phyloP scores from a whole-genome alignment of 345 rosid species.

The Erucastrum elatum region DNA sequence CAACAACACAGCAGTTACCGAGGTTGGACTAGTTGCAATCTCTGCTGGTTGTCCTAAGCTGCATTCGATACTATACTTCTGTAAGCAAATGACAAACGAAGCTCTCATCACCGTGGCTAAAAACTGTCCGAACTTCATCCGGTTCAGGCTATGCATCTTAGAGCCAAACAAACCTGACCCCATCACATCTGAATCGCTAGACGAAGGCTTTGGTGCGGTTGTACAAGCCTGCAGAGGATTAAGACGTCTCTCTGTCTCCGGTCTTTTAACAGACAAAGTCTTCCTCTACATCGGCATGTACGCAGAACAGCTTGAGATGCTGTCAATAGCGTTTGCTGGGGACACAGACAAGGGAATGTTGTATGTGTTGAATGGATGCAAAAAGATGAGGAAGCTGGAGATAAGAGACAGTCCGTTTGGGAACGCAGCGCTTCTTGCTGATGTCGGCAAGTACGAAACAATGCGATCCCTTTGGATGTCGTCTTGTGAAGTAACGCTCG shows the following conservation, averaged over 20 bases:
- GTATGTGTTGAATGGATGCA: conserved; percentile 84
- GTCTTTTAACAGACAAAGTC: conserved; percentile 77
- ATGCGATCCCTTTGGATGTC: conserved; percentile 99
- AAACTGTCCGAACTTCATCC: conserved; percentile 77
- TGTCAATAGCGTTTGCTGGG: conserved; percentile 93
- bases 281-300: conserved; percentile 85
- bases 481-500: conserved; percentile 88
- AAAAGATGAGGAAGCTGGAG: conserved; percentile 85
- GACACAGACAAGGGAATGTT: conserved; percentile 84
- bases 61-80: conserved; percentile 81
- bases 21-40: conserved; percentile 82
- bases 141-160: conserved; percentile 80
- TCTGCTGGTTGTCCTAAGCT: conserved; percentile 86
- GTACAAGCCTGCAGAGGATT: conserved; percentile 76
- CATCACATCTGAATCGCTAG: conserved; percentile 67
- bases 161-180: conserved; percentile 77
- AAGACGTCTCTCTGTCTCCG: conserved; percentile 70
- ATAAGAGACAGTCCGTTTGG: conserved; percentile 90
- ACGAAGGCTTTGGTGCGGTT: conserved; percentile 96
- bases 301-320: conserved; percentile 89
- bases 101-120: conserved; percentile 83
- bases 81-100: conserved; percentile 93
- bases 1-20: conserved; percentile 64
- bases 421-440: conserved; percentile 73
- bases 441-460: conserved; percentile 88